Base-by-base conservation (phyloP, 2,329 filamentous ascomycete species). In the Cercospora sp. region DNA sequence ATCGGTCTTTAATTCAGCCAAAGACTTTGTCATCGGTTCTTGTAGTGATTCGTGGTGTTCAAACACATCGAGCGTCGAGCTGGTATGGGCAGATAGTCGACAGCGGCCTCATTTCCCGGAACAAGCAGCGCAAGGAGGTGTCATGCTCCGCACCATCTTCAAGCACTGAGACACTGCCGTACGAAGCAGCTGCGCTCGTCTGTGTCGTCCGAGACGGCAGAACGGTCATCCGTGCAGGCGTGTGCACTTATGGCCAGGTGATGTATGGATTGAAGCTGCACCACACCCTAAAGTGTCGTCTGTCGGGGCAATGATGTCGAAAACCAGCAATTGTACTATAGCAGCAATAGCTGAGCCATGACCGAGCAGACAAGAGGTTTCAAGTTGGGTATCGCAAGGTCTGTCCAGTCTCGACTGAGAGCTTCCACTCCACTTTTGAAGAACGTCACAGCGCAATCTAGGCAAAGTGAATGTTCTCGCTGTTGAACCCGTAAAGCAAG, bases 381-480 rank as follows among this genome's bases (percentile, higher is more conserved):
- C 12, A 3, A 7, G 36, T n/a, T 7, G 20, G 2, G 12, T 53
- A 28, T 28, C 20, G 12, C 48, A n/a, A 5, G 5, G 0, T 26
- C 4, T n/a, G 20, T 53, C 18, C 20, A 23, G 20, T 53, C 23
- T 20, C 23, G 48, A 26, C 0, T 23, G 20, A 55, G 16, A 42
- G 6, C 36, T 40, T 53, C 12, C 23, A 3, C 12, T 28, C 12
- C 48, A 28, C 7, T 13, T 16, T 30, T 23, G 23, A 26, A 1
- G 12, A 26, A n/a, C 10, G 23, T 1, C 23, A 16, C 5, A 55
- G 48, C 23, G 23, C 23, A 55, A 2, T 10, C 68, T 62, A 93
- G 70, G 88, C 91, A 79, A 98, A 98, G 82, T 97, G 94, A 68
- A 98, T 94, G 30, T 93, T 93, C 78, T 97, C 92, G 72, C 92